phyloP scores from a whole-genome alignment of 306 rosid species.

The Delonix regia region DNA sequence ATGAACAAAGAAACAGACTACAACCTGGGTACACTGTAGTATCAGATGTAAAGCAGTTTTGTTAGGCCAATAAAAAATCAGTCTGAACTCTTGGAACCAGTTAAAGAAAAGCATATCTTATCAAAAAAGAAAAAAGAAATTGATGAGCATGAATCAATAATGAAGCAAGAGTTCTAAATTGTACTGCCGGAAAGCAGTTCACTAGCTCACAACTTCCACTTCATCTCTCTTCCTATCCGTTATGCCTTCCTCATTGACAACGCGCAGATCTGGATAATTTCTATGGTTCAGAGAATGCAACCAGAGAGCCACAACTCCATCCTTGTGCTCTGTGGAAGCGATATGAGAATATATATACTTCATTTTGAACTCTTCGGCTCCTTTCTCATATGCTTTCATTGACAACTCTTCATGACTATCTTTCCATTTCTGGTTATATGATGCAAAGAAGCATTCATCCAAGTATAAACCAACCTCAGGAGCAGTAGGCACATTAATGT shows the following conservation, averaged over 20 bases:
- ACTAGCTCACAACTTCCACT: constrained; percentile 34
- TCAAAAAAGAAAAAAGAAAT: neutral
- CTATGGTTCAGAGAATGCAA: constrained; percentile 92
- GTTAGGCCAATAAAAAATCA: neutral
- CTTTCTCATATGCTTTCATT: constrained; percentile 72
- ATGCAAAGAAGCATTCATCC: constrained; percentile 85
- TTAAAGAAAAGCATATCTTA: constrained; percentile 17
- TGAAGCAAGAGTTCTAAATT: constrained; percentile 28
- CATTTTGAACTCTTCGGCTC: constrained; percentile 83
- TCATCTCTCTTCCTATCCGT: constrained; percentile 27
- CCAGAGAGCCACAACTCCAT: constrained; percentile 88
- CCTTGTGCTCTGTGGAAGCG: constrained; percentile 75
- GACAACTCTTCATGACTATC: constrained; percentile 88
- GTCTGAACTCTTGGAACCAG: constrained; percentile 8
- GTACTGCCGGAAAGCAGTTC: constrained; percentile 30
- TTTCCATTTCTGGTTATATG: constrained; percentile 94
- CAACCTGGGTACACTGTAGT: neutral
- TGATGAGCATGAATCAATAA: constrained; percentile 26
- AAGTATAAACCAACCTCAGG: constrained; percentile 95
- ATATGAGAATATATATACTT: constrained; percentile 83
- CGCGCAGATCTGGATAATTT: constrained; percentile 73
- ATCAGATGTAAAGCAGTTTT: neutral
- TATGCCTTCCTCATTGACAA: constrained; percentile 36
- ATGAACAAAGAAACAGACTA: constrained; percentile 6
- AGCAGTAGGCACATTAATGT: constrained; percentile 88